A percentile compares a stretch with the other conserved stretches of the same genome.
Evolutionary conservation across 2,329 filamentous ascomycete genomes (phyloP).

Genomic region (Ambrosiella beaveri): DNA sequence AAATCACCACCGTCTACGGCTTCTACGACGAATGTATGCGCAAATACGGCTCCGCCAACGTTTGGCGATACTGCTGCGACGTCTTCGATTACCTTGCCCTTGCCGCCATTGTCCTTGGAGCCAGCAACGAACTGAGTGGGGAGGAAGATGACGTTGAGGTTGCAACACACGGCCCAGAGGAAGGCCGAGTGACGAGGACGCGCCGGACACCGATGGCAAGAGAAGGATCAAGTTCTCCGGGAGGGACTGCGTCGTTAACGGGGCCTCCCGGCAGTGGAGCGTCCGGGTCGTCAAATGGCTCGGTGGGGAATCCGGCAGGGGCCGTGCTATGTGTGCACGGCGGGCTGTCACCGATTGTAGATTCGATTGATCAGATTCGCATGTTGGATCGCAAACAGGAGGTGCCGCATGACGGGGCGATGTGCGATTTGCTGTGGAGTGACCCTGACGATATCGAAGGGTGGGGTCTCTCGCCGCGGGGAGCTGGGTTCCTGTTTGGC

Average conservation of each 20-base stretch:
- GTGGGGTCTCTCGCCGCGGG: slow-evolving; percentile 86
- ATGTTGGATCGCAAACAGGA: slow-evolving; percentile 93
- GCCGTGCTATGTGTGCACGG: slow-evolving; percentile 93
- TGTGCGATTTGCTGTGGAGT: slow-evolving; percentile 97
- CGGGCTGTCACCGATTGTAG: slow-evolving; percentile 76
- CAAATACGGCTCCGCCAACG: slow-evolving; percentile 92
- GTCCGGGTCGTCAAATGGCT: slow-evolving; percentile 43
- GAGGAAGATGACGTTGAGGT: slow-evolving; percentile 67
- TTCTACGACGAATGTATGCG: slow-evolving; percentile 96
- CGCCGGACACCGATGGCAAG: not conserved
- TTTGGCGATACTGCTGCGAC: slow-evolving; percentile 94
- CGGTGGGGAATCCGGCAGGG: slow-evolving; percentile 52
- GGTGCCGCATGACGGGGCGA: slow-evolving; percentile 93
- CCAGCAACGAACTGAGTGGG: slow-evolving; percentile 45
- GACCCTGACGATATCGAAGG: slow-evolving; percentile 96
- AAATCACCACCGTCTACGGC: slow-evolving; percentile 94
- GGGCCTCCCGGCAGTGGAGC: slow-evolving; percentile 69
- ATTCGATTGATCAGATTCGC: slow-evolving; percentile 88
- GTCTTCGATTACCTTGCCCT: slow-evolving; percentile 94
- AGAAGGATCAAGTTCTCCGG: not conserved
- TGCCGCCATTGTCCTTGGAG: slow-evolving; percentile 78
- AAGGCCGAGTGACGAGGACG: slow-evolving; percentile 35
- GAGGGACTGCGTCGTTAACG: slow-evolving; percentile 25
- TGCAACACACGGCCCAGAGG: slow-evolving; percentile 75
- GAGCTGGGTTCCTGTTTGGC: slow-evolving; percentile 89